These are phyloP conservation scores for Sporisorium scitamineum DNA, from an alignment of 1,284 basidiomycete genomes.

Conservation along the genomic window DNA sequence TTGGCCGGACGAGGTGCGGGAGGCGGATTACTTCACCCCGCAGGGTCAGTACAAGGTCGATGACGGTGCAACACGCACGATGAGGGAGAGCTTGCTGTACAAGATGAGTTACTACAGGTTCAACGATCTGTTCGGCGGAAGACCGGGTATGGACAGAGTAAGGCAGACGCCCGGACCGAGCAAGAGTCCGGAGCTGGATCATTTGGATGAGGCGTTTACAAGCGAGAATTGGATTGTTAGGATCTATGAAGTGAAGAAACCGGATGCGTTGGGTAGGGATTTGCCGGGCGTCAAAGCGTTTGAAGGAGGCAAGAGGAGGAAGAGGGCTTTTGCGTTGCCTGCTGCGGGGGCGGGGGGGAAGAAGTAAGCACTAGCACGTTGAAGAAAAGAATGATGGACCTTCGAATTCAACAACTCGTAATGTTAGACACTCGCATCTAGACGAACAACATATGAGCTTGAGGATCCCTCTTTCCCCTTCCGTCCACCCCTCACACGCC, in stretches of 20 bases:
- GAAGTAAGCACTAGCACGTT: slow-evolving; percentile 12
- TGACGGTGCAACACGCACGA: slow-evolving; percentile 84
- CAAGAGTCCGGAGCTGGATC: slow-evolving; percentile 56
- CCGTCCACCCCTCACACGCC: no score
- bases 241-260: slow-evolving; percentile 95
- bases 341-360: background rate
- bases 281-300: slow-evolving; percentile 79
- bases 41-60: slow-evolving; percentile 94
- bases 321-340: slow-evolving; percentile 37
- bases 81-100: slow-evolving; percentile 92
- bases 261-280: slow-evolving; percentile 89
- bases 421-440: no score
- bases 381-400: no score
- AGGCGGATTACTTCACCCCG: slow-evolving; percentile 93
- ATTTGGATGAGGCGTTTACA: slow-evolving; percentile 68
- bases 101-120: slow-evolving; percentile 69
- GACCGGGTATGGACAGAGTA: slow-evolving; percentile 62
- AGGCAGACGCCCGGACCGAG: slow-evolving; percentile 52
- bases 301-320: slow-evolving; percentile 84
- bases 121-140: slow-evolving; percentile 70
- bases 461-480: no score
- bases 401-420: no score
- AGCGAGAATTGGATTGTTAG: slow-evolving; percentile 72
- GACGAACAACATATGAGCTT: no score
- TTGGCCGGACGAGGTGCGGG: slow-evolving; percentile 98